Conservation (phyloP, 768 basidiomycete genomes). For the Gloeophyllum trabeum region DNA sequence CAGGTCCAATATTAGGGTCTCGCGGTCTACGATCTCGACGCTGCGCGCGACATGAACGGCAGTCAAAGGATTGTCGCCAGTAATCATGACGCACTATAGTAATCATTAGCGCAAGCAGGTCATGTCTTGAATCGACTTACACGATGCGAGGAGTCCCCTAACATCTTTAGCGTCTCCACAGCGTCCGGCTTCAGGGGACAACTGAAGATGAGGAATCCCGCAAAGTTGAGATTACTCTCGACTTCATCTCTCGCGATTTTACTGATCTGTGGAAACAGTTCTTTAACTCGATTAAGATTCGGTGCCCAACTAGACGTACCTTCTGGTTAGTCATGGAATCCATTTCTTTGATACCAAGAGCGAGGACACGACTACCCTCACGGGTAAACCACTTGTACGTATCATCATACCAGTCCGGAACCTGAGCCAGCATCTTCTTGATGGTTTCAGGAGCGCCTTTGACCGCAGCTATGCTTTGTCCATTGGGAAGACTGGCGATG, state of each 20-base stretch:
- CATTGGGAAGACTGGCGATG: conserved; percentile 53
- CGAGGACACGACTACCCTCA: conserved; percentile 87
- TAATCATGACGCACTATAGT: conserved; percentile 93
- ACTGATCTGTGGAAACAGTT: conserved; percentile 52
- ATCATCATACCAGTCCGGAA: conserved; percentile 81
- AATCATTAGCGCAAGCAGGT: conserved; percentile 3
- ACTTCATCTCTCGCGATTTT: conserved; percentile 74
- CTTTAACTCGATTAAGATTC: background rate
- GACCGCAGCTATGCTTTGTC: conserved; percentile 56
- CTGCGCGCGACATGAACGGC: conserved; percentile 93
- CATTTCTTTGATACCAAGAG: conserved; percentile 81
- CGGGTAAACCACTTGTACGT: conserved; percentile 94
- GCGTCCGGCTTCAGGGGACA: conserved; percentile 95
- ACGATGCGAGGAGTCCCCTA: conserved; percentile 92
- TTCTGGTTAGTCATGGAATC: conserved; percentile 59
- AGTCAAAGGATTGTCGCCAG: conserved; percentile 96
- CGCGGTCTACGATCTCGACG: conserved; percentile 95
- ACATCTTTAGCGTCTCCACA: conserved; percentile 81
- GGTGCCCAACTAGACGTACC: conserved; percentile 34
- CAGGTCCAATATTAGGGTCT: conserved; percentile 85
- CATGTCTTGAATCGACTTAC: conserved; percentile 34
- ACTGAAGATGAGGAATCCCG: conserved; percentile 98
- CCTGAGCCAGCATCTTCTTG: conserved; percentile 64
- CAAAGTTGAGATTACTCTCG: conserved; percentile 72
- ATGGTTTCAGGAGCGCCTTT: conserved; percentile 99